Percentiles rank a stretch among this genome's conserved stretches.
These are phyloP conservation scores for Termitomyces sp. DNA, from an alignment of 768 basidiomycete genomes.

Conservation along the genomic window DNA sequence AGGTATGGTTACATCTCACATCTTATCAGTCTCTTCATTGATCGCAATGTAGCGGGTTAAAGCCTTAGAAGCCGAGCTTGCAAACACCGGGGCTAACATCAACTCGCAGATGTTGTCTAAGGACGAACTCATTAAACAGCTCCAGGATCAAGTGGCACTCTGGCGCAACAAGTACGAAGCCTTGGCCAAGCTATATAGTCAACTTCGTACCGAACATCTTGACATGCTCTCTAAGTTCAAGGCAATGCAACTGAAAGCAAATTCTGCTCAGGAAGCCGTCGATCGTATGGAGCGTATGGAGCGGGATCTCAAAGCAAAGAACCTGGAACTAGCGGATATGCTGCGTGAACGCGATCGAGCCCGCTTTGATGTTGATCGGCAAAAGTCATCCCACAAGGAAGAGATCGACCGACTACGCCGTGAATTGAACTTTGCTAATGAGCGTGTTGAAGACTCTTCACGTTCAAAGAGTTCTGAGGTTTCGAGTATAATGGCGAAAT, in stretches of 20 bases:
- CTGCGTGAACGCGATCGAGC: slow-evolving; percentile 95
- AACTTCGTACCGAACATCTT: slow-evolving; percentile 93
- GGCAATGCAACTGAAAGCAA: slow-evolving; percentile 95
- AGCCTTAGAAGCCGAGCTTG: slow-evolving; percentile 87
- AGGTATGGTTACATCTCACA: slow-evolving; percentile 49
- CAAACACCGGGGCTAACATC: slow-evolving; percentile 68
- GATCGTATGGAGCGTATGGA: slow-evolving; percentile 99
- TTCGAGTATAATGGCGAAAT: slow-evolving; percentile 81
- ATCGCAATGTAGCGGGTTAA: slow-evolving; percentile 72
- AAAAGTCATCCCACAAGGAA: slow-evolving; percentile 93
- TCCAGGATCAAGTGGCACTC: slow-evolving; percentile 93
- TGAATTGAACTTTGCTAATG: slow-evolving; percentile 92
- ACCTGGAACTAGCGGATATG: slow-evolving; percentile 97
- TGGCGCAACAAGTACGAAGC: slow-evolving; percentile 99
- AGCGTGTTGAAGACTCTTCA: slow-evolving; percentile 92
- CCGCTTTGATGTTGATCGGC: slow-evolving; percentile 89
- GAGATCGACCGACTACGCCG: slow-evolving; percentile 89
- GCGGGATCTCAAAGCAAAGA: slow-evolving; percentile 96
- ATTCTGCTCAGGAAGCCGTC: slow-evolving; percentile 96
- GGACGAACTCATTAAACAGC: slow-evolving; percentile 91
- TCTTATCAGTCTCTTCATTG: not conserved
- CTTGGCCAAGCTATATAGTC: slow-evolving; percentile 96
- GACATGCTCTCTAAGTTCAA: slow-evolving; percentile 98
- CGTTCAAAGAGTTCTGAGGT: slow-evolving; percentile 93
- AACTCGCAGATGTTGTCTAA: slow-evolving; percentile 85